Evolutionary conservation across 2,329 filamentous ascomycete species (phyloP).

Genomic region (Arthrobotrys conoides): DNA sequence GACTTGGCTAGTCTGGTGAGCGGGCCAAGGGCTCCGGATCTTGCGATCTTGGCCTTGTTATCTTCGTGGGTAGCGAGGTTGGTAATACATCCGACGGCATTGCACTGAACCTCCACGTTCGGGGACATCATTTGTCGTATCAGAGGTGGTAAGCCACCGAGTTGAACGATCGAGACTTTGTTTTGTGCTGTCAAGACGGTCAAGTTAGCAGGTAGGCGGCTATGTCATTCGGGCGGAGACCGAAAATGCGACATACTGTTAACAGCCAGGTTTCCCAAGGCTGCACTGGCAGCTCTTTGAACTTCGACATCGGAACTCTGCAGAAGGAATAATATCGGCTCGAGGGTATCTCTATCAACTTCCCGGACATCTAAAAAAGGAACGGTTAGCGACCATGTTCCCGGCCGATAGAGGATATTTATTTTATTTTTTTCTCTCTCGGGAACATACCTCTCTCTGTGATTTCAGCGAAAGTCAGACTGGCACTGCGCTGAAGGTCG

Average conservation of each 20-base stretch:
- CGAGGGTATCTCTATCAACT: conserved; percentile 93
- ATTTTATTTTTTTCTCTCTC: background rate
- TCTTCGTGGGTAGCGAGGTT: conserved; percentile 98
- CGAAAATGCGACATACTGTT: conserved; percentile 78
- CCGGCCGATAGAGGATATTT: conserved; percentile 21
- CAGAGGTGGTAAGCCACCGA: conserved; percentile 89
- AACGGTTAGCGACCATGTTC: conserved; percentile 29
- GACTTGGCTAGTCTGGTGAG: conserved; percentile 94
- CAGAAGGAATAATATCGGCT: conserved; percentile 94
- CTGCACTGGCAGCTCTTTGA: conserved; percentile 94
- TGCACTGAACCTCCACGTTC: conserved; percentile 99
- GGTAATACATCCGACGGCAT: conserved; percentile 98
- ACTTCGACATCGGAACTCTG: conserved; percentile 97
- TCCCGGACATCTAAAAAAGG: conserved; percentile 85
- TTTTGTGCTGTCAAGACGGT: conserved; percentile 84
- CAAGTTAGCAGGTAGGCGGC: conserved; percentile 61
- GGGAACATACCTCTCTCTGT: conserved; percentile 85
- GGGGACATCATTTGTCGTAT: conserved; percentile 98
- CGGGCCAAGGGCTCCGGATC: conserved; percentile 91
- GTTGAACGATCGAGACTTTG: conserved; percentile 94
- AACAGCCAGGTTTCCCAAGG: conserved; percentile 93
- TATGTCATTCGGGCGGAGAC: conserved; percentile 48
- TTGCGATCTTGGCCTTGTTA: conserved; percentile 98
- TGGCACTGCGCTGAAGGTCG: conserved; percentile 95
- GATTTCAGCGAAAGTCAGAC: conserved; percentile 98